phyloP scores from a whole-genome alignment of 208 protist genomes.

The Leishmania mexicana region DNA sequence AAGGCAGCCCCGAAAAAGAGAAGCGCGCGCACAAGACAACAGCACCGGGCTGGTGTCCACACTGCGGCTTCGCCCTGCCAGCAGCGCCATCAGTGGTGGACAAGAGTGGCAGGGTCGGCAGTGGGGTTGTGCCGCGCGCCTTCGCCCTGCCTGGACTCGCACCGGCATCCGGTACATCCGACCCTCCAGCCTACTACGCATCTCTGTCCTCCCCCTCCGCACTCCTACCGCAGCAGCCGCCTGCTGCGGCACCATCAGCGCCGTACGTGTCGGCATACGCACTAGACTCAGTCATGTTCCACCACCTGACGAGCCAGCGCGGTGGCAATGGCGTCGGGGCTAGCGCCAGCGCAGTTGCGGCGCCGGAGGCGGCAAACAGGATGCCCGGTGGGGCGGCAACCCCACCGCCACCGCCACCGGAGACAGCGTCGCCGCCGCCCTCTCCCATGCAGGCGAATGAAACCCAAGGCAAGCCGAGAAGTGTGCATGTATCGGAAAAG shows the following conservation, averaged over 20 bases:
- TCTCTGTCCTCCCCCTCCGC: neutral
- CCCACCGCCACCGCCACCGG: neutral
- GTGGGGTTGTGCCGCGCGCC: neutral
- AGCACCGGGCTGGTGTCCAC: neutral
- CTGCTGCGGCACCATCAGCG: neutral
- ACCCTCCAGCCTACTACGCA: neutral
- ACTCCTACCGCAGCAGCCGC: neutral
- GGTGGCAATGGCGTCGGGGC: neutral
- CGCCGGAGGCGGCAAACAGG: neutral
- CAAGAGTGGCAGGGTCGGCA: neutral
- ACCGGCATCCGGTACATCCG: neutral
- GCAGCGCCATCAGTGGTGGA: neutral
- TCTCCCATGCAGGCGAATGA: neutral
- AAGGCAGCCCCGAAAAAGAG: neutral
- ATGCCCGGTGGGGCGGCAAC: neutral
- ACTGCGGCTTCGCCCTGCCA: neutral
- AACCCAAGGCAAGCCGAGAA: neutral
- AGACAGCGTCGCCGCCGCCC: neutral
- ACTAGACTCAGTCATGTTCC: neutral
- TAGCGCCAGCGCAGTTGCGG: neutral
- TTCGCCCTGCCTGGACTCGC: neutral
- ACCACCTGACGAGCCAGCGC: neutral
- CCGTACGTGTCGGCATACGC: slow-evolving; percentile 7
- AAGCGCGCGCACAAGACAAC: neutral
- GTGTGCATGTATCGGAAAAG: neutral